Evolutionary conservation across 2,329 filamentous ascomycete species (phyloP).

Genomic region (Colletotrichum sp.): DNA sequence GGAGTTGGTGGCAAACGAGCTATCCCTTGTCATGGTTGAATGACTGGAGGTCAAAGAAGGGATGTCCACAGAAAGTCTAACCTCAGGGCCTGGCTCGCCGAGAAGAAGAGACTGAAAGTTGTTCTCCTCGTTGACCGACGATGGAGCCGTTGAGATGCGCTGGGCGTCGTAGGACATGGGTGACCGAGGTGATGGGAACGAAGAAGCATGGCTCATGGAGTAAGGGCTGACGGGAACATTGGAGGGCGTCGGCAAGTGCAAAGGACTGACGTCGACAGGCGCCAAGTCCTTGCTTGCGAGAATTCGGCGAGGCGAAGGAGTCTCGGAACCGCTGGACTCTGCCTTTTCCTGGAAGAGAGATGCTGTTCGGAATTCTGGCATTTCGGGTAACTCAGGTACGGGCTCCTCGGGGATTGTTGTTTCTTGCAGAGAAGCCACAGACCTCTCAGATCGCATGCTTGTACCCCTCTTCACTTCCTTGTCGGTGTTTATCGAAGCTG

Average conservation of each 20-base stretch:
- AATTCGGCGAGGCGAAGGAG: constrained; percentile 49
- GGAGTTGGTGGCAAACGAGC: constrained; percentile 50
- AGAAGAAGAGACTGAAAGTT: constrained; percentile 73
- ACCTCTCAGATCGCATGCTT: constrained; percentile 53
- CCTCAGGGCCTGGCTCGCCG: constrained; percentile 75
- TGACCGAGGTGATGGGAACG: constrained; percentile 73
- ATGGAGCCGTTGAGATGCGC: constrained; percentile 76
- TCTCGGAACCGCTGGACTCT: constrained; percentile 44
- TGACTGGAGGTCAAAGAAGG: constrained; percentile 77
- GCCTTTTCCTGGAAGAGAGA: constrained; percentile 35
- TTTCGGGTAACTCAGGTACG: constrained; percentile 32
- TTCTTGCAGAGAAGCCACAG: constrained; percentile 56
- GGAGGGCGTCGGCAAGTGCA: constrained; percentile 48
- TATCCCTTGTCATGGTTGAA: constrained; percentile 77
- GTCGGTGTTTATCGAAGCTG: constrained; percentile 52
- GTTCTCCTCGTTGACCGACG: constrained; percentile 74
- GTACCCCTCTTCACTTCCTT: constrained; percentile 39
- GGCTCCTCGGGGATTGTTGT: constrained; percentile 55
- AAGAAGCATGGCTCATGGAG: constrained; percentile 67
- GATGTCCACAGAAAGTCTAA: constrained; percentile 74
- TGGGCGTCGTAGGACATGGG: constrained; percentile 74
- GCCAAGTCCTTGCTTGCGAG: constrained; percentile 49
- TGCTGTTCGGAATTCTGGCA: constrained; percentile 43
- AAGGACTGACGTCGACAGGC: constrained; percentile 55
- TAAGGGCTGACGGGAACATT: constrained; percentile 66